Conservation (phyloP, 495 filamentous ascomycete species). For the Paragyromitra xinjiangensis region DNA sequence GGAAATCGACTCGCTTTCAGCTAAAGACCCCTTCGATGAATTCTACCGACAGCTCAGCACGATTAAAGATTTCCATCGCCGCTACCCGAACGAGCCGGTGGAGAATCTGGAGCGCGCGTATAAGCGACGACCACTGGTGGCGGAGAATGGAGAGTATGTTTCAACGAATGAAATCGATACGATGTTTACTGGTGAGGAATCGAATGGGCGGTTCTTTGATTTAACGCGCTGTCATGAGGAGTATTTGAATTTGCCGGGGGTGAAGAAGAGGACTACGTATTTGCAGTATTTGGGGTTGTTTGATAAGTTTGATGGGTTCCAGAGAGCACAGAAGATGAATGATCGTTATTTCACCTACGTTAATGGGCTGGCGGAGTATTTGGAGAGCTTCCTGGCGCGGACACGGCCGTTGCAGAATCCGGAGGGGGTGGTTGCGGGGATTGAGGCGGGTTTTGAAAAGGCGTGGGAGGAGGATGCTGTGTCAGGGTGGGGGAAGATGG, state of each 20-base stretch:
- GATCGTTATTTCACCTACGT: conserved; percentile 93
- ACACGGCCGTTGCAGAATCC: conserved; percentile 84
- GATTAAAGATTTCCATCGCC: conserved; percentile 85
- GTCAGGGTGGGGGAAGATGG: conserved; percentile 77
- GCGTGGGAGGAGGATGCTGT: conserved; percentile 82
- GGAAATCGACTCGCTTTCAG: conserved; percentile 84
- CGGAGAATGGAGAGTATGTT: conserved; percentile 67
- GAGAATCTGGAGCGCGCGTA: conserved; percentile 96
- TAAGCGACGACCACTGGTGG: conserved; percentile 69
- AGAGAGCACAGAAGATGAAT: conserved; percentile 80
- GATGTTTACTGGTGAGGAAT: conserved; percentile 96
- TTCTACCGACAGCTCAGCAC: conserved; percentile 85
- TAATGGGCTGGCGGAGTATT: conserved; percentile 76
- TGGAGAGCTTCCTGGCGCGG: conserved; percentile 84
- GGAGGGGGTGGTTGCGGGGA: conserved; percentile 74
- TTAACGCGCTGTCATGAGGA: conserved; percentile 82
- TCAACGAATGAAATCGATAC: conserved; percentile 72
- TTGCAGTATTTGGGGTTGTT: conserved; percentile 90
- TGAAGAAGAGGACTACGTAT: conserved; percentile 86
- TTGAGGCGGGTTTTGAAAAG: conserved; percentile 83
- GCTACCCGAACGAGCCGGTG: conserved; percentile 91
- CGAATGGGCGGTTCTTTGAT: conserved; percentile 89
- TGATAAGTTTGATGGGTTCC: conserved; percentile 81
- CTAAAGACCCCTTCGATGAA: conserved; percentile 87
- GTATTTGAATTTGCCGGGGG: conserved; percentile 85